Conservation (phyloP, 1,284 basidiomycete genomes). For the Irpex lacteus region DNA sequence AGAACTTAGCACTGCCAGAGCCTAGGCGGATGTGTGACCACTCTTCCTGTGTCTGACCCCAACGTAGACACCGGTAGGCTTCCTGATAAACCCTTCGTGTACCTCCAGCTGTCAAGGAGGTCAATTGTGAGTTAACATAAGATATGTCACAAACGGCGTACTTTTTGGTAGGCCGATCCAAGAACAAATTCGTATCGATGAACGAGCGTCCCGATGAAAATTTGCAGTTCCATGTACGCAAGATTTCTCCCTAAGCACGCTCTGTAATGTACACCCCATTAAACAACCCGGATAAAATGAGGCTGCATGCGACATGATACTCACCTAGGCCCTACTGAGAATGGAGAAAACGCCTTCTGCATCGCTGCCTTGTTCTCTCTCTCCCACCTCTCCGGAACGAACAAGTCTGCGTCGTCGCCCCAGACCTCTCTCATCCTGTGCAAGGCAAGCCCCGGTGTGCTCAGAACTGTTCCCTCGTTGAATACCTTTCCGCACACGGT, state of each 20-base stretch:
- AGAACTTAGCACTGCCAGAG: no score
- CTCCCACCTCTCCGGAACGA: constrained; percentile 10
- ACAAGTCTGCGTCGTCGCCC: constrained; percentile 12
- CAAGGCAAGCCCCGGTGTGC: constrained; percentile 3
- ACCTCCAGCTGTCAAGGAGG: constrained; percentile 46
- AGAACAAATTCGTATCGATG: constrained; percentile 65
- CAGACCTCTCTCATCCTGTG: constrained; percentile 6
- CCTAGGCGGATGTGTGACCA: no score
- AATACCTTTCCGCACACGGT: background rate
- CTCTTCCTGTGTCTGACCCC: background rate
- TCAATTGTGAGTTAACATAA: background rate
- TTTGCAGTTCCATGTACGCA: constrained; percentile 64
- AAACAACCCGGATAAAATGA: constrained; percentile 1
- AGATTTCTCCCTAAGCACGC: constrained; percentile 65
- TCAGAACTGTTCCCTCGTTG: background rate
- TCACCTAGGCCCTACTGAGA: constrained; percentile 60
- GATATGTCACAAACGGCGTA: constrained; percentile 28
- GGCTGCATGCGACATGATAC: constrained; percentile 12
- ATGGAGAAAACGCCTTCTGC: constrained; percentile 25
- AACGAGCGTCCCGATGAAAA: constrained; percentile 67
- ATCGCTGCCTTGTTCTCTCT: constrained; percentile 1
- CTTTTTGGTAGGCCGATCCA: constrained; percentile 46
- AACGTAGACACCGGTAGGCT: constrained; percentile 40
- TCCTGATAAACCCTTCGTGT: constrained; percentile 71
- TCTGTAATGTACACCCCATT: constrained; percentile 28